Base-by-base conservation (phyloP, 1,139 yeast species). In the Geotrichum cucujoidarum region DNA sequence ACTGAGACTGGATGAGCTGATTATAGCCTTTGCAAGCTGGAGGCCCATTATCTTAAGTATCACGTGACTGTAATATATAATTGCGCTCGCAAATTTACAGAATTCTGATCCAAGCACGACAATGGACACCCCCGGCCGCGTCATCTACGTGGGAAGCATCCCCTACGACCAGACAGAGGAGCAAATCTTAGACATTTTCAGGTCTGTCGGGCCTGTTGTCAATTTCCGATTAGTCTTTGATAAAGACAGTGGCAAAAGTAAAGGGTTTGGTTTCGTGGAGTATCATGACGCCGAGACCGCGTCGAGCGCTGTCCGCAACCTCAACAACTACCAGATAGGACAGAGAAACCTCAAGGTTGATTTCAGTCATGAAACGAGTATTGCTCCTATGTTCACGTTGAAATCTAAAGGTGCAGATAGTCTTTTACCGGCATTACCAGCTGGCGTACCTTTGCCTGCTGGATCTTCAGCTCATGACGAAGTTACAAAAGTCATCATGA, bases 181-280 rank as follows among this genome's bases (percentile, higher is more conserved):
- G 60, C 97, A 90, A 65, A 84, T 92, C 27, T 68, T 81, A 65
- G 89, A 83, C 53, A 80, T 86, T 20, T 90, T 90, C 53, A 34
- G 73, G 47, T 78, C 90, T 0, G 89, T 87, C 1, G 97, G 97
- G 0, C 97, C 97, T 0, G 95, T 92, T 2, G 76, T 77, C 37
- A 81, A 78, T 53, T 71, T 88, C 54, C 81, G 83, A 62, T 74
- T 90, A 59, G 75, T 87, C 62, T 87, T 90, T 63, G 97, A 90
- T 64, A 83, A 86, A 39, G 81, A 81, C 50, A 88, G 95, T 0
- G 97, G 97, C 2, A 84, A 83, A 61, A 86, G 95, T 16, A 88
- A 84, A 64, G 97, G 97, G 1, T 87, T 80, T 64, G 97, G 95
- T 2, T 86, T 84, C 58, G 83, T 90, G 18, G 90, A 85, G 57